Conservation (phyloP, 2,329 filamentous ascomycete genomes). For the Xenoacremonium recifei region DNA sequence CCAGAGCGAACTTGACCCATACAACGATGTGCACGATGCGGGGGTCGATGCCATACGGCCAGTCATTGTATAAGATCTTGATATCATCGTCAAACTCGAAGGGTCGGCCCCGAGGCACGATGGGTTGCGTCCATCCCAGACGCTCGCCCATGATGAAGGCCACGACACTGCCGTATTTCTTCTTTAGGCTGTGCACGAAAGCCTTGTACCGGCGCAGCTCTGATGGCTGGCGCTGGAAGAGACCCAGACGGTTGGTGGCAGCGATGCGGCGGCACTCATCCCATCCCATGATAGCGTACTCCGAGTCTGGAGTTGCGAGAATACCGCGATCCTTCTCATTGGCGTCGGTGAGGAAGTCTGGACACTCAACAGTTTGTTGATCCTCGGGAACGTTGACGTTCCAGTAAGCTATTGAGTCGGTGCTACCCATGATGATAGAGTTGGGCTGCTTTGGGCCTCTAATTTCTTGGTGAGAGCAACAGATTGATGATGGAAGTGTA, state of each 20-base stretch:
- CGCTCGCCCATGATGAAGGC: slow-evolving; percentile 71
- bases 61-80: slow-evolving; percentile 84
- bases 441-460: too few relatives aligned
- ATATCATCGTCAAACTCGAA: slow-evolving; percentile 55
- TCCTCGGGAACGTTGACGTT: slow-evolving; percentile 71
- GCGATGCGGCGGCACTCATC: slow-evolving; percentile 63
- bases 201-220: slow-evolving; percentile 76
- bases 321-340: slow-evolving; percentile 68
- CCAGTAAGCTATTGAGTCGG: slow-evolving; percentile 64
- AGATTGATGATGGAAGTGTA: too few relatives aligned
- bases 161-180: slow-evolving; percentile 73
- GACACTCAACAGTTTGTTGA: slow-evolving; percentile 65
- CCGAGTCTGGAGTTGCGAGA: slow-evolving; percentile 66
- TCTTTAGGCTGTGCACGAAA: slow-evolving; percentile 63
- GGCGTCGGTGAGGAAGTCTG: slow-evolving; percentile 64
- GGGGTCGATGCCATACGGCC: slow-evolving; percentile 83
- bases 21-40: slow-evolving; percentile 82
- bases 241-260: slow-evolving; percentile 64
- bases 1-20: slow-evolving; percentile 86
- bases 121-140: slow-evolving; percentile 62
- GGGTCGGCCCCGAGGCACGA: slow-evolving; percentile 32
- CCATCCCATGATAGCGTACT: slow-evolving; percentile 68
- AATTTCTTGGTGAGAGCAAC: too few relatives aligned
- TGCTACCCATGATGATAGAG: slow-evolving; percentile 38
- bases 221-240: slow-evolving; percentile 74